Conservation (phyloP, 257 asterid genomes). For the Nicotiana noctiflora region DNA sequence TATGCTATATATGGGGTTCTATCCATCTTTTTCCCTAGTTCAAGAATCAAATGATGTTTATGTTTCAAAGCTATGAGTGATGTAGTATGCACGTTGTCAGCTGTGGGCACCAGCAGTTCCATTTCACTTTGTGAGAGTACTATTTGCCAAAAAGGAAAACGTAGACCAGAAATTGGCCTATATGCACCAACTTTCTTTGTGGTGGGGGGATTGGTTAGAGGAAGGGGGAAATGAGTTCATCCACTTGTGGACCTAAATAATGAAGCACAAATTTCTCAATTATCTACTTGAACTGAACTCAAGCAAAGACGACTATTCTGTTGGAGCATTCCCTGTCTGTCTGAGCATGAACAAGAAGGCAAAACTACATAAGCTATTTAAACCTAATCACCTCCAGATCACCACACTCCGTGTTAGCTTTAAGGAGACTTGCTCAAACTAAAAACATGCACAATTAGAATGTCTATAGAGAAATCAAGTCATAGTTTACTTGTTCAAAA, state of each 20-base stretch:
- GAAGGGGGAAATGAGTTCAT: not conserved
- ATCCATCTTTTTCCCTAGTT: not conserved
- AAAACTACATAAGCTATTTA: not conserved
- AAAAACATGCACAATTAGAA: not conserved
- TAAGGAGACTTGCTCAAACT: not conserved
- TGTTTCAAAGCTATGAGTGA: not conserved
- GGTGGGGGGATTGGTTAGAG: not conserved
- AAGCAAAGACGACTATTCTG: not conserved
- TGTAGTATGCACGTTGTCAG: not conserved
- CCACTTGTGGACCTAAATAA: not conserved
- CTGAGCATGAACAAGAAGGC: not conserved
- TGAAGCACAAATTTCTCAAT: not conserved
- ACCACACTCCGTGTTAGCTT: not conserved
- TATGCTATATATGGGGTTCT: not conserved
- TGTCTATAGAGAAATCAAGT: not conserved
- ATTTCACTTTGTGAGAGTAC: not conserved
- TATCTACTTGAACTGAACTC: not conserved
- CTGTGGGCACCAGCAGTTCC: not conserved
- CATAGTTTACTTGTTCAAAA: not conserved
- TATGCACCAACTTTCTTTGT: not conserved
- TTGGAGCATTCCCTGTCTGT: not conserved
- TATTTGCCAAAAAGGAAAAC: not conserved
- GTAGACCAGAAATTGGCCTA: not conserved
- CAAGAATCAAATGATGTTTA: not conserved
- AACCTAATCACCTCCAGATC: not conserved